Base-by-base conservation (phyloP, 2,329 filamentous ascomycete species). In the Thielaviopsis punctulata region DNA sequence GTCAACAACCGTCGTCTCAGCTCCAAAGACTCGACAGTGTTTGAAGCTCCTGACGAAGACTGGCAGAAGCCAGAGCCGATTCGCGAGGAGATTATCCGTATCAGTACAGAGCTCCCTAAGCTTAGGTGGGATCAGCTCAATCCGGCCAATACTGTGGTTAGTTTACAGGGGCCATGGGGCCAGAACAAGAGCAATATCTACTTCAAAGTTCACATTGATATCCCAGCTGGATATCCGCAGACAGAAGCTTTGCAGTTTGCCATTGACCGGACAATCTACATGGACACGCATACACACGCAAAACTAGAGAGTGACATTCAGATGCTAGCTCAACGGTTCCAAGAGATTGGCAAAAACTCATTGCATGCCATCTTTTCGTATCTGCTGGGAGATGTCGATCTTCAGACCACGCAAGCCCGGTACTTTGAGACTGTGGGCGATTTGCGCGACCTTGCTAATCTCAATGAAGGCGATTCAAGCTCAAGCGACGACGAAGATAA, bases 401-500 rank as follows among this genome's bases (percentile, higher is more conserved):
- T 82, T 3, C 73, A 78, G 48, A 70, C 68, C 44, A 80, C 77
- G 59, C 77, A 36, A 15, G 30, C 76, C 6, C 74, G 72, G 0
- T 74, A 77, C 56, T 80, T 82, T 60, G 77, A 78, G 56, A 77
- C 77, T 10, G 47, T 52, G 5, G 36, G 49, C 27, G 48, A 55
- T 43, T 41, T 55, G 18, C 73, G 79, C 57, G 80, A 84, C 57
- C 64, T 79, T 7, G 77, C 77, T 51, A 73, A 78, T 59, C 71
- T 73, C 46, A 60, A 76, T 5, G 75, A 73, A 54, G 76, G 70
- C 25, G 84, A 85, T 53, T 86, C 92, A 57, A 90, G 86, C 58
- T 95, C 87, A 2, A 93, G 85, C 59, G 83, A 87, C 56, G 83
- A 86, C 55, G 85, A 89, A 57, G 86, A 89, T 21, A 85, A 88